A percentile compares a stretch with the other conserved stretches of the same genome.
Conservation (phyloP, 2,329 filamentous ascomycete genomes). For the Colletotrichum phormii region DNA sequence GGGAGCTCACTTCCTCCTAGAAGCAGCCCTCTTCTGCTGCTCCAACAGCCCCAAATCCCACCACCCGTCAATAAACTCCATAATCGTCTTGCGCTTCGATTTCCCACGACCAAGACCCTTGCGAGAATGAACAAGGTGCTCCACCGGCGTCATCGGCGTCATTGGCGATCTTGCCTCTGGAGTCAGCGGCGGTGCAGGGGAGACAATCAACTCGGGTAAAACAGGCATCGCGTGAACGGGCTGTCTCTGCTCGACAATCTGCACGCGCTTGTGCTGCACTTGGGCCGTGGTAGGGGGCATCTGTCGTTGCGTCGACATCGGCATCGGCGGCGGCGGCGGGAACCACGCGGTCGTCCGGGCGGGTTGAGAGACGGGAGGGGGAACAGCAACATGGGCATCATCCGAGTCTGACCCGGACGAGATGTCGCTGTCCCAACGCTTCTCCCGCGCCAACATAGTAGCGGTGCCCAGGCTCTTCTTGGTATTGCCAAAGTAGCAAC, state of each 20-base stretch:
- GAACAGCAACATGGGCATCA: slow-evolving; percentile 37
- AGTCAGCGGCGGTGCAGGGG: slow-evolving; percentile 34
- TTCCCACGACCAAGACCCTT: slow-evolving; percentile 37
- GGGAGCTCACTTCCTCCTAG: slow-evolving; percentile 2
- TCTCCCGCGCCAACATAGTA: slow-evolving; percentile 48
- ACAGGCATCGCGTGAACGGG: slow-evolving; percentile 36
- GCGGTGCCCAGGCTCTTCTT: slow-evolving; percentile 50
- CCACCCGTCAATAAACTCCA: slow-evolving; percentile 64
- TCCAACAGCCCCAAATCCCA: slow-evolving; percentile 65
- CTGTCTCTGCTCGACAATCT: slow-evolving; percentile 28
- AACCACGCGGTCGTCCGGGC: slow-evolving; percentile 42
- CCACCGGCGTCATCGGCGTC: slow-evolving; percentile 41
- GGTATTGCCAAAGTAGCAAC: slow-evolving; percentile 32
- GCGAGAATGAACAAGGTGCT: background rate
- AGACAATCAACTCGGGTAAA: slow-evolving; percentile 24
- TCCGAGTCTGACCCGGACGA: slow-evolving; percentile 45
- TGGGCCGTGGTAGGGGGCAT: slow-evolving; percentile 50
- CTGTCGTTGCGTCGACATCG: background rate
- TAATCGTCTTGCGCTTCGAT: slow-evolving; percentile 58
- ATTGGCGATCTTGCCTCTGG: background rate
- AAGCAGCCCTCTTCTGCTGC: slow-evolving; percentile 49
- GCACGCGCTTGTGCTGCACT: slow-evolving; percentile 22
- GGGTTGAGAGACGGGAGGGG: slow-evolving; percentile 32
- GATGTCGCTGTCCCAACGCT: slow-evolving; percentile 48
- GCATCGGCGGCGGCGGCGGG: slow-evolving; percentile 41